Base-by-base conservation (phyloP, 1,284 basidiomycete species). In the Sphaerobolus stellatus region DNA sequence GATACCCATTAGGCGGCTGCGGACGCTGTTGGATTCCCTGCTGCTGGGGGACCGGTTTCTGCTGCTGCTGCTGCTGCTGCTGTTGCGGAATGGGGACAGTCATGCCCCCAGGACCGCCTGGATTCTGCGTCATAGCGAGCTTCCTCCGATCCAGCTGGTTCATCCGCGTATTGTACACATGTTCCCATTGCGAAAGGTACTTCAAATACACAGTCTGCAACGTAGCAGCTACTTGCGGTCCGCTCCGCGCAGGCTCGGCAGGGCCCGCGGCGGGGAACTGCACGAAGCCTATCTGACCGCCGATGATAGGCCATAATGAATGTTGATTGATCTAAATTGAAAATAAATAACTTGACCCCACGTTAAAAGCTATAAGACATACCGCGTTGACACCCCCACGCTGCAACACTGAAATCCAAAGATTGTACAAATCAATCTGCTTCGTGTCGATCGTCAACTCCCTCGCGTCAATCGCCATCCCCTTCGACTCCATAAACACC, bases 241-340 rank as follows among this genome's bases (percentile, higher is more conserved):
- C 82, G 16, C 77, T 77, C 57, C 77, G 81, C 2, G 79, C 71
- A 8, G 84, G 83, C 56, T 85, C 80, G 2, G 69, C 64, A n/a
- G n/a, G n/a, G 3, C 79, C 79, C 9, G 67, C 78, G 2, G 75
- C 82, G 3, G 81, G 80, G 57, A 88, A 83, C 48, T 81, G 74
- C 2, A 82, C 74, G 60, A 84, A 82, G 6, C 82, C 83, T 64
- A 90, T 71, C 34, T 76, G 77, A 13, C 75, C 86, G 11, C 80
- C 88, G 56, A 90, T 79, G 44, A 83, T 68, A 13, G 77, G 64
- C 88, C 88, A 90, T 52, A 75, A 58, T 25, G 87, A 84, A 40
- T 76, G 77, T 54, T 71, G 65, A 18, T 71, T 70, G n/a, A 85
- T 78, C 84, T 87, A 50, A 34, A 44, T 33, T 30, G 9, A 18